Evolutionary conservation across 2,329 filamentous ascomycete species (phyloP).

Genomic region (Macrophomina phaseolina): DNA sequence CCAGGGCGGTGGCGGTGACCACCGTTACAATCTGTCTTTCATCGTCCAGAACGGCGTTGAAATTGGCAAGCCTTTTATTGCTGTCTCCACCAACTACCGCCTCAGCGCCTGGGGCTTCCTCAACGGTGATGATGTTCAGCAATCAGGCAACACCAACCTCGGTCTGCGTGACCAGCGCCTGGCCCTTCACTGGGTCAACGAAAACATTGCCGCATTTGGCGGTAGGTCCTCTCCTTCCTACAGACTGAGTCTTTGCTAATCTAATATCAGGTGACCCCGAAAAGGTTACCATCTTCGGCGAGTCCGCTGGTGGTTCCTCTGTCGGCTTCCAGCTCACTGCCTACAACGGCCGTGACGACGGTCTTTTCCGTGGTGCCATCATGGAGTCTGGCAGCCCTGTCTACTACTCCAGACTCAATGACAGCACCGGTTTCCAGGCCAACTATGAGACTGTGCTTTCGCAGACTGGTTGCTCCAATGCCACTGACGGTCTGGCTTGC

Average conservation of each 20-base stretch:
- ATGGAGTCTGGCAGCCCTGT: slow-evolving; percentile 53
- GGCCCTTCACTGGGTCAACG: slow-evolving; percentile 53
- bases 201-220: slow-evolving; percentile 52
- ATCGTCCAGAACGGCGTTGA: slow-evolving; percentile 58
- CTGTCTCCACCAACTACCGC: slow-evolving; percentile 51
- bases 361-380: slow-evolving; percentile 54
- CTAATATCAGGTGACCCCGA: slow-evolving; percentile 38
- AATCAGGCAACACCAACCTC: slow-evolving; percentile 59
- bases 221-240: slow-evolving; percentile 33
- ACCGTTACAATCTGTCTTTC: slow-evolving; percentile 67
- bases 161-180: slow-evolving; percentile 50
- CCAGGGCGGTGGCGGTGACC: slow-evolving; percentile 51
- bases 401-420: slow-evolving; percentile 33
- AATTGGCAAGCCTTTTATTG: slow-evolving; percentile 44
- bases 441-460: slow-evolving; percentile 68
- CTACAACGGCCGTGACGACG: slow-evolving; percentile 55
- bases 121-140: slow-evolving; percentile 58
- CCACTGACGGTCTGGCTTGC: slow-evolving; percentile 47
- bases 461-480: slow-evolving; percentile 63
- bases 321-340: slow-evolving; percentile 55
- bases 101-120: slow-evolving; percentile 74
- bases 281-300: slow-evolving; percentile 54
- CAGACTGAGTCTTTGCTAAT: not conserved
- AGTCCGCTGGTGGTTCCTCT: slow-evolving; percentile 51
- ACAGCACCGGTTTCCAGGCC: slow-evolving; percentile 52